Evolutionary conservation across 2,329 filamentous ascomycete species (phyloP), one percentile per base, ranked within the genome.

Genomic region (Microcyclosporella mali): DNA sequence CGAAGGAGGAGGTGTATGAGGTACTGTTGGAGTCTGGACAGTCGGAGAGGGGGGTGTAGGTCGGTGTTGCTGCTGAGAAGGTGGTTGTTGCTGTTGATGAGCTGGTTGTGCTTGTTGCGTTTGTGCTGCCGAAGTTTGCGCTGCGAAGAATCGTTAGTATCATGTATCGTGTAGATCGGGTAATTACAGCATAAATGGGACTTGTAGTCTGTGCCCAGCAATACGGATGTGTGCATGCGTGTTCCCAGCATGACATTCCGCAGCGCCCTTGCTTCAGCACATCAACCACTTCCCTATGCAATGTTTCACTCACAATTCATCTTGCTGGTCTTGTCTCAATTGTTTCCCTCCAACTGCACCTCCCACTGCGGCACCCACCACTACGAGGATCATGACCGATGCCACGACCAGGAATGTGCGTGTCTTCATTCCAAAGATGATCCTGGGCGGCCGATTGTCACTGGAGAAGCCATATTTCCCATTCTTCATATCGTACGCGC

Each of bases 401-500:
- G 58, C 55, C 2, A 65, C 62, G 6, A 64, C 16, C 46, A 63
- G 41, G 41, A 65, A 65, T 1, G 60, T 64, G 27, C 53, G 47
- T 25, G 64, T 47, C 41, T 64, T 64, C 62, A 65, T 65, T 12
- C 62, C 62, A 50, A 64, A 65, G 44, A 65, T 64, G 51, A 65
- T 65, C n/a, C 58, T 50, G 16, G 62, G 62, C 40, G 62, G 62
- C 30, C 54, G 54, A 46, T 57, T 58, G 51, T 56, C 51, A 46
- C 50, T 53, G n/a, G 43, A 51, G 31, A 50, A 52, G 30, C 40
- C 48, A 45, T 52, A 50, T 25, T 48, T 49, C n/a, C 42, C 45
- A 11, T 16, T 25, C 15, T 52, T 51, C 25, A 43, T 38, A 33
- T 56, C 52, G 41, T 58, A 60, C 21, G 49, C 32, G 7, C 38